Conservation (phyloP, 2,329 filamentous ascomycete species). For the Dactylellina cionopaga region DNA sequence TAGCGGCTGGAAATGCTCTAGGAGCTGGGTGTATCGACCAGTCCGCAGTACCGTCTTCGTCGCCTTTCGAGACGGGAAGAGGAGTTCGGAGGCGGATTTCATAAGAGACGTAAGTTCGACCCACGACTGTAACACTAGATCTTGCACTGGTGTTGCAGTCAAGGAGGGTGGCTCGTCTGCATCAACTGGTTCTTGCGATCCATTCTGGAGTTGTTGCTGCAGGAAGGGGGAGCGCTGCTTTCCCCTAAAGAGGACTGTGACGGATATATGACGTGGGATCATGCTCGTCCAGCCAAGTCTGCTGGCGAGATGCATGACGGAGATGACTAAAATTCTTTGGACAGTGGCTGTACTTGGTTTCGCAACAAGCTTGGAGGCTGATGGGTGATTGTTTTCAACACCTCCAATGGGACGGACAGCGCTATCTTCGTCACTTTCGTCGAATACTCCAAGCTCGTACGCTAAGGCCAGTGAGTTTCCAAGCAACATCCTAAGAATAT, state of each 20-base stretch:
- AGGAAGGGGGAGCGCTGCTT: constrained; percentile 49
- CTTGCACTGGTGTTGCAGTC: constrained; percentile 45
- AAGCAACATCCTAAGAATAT: constrained; percentile 97
- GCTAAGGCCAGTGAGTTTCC: constrained; percentile 89
- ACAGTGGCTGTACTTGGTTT: constrained; percentile 47
- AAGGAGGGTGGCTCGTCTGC: constrained; percentile 43
- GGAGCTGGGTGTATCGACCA: constrained; percentile 80
- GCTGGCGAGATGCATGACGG: constrained; percentile 91
- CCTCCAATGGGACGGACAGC: constrained; percentile 36
- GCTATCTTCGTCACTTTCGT: constrained; percentile 78
- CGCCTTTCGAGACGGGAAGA: constrained; percentile 87
- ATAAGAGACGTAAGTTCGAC: constrained; percentile 91
- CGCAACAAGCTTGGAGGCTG: constrained; percentile 44
- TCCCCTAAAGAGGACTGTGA: constrained; percentile 52
- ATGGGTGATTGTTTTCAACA: constrained; percentile 42
- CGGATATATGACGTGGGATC: constrained; percentile 69
- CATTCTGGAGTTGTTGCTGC: constrained; percentile 47
- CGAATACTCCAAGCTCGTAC: constrained; percentile 95
- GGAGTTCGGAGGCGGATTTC: constrained; percentile 85
- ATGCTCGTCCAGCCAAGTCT: constrained; percentile 92
- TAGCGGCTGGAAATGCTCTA: constrained; percentile 82
- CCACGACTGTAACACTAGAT: constrained; percentile 75
- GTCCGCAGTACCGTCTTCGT: constrained; percentile 89
- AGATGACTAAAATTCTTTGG: constrained; percentile 77
- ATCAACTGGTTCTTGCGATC: constrained; percentile 41